A percentile compares a stretch with the other conserved stretches of the same genome.
Evolutionary conservation across 495 filamentous ascomycete species (phyloP).

Genomic region (Penicillium atrosanguineum): DNA sequence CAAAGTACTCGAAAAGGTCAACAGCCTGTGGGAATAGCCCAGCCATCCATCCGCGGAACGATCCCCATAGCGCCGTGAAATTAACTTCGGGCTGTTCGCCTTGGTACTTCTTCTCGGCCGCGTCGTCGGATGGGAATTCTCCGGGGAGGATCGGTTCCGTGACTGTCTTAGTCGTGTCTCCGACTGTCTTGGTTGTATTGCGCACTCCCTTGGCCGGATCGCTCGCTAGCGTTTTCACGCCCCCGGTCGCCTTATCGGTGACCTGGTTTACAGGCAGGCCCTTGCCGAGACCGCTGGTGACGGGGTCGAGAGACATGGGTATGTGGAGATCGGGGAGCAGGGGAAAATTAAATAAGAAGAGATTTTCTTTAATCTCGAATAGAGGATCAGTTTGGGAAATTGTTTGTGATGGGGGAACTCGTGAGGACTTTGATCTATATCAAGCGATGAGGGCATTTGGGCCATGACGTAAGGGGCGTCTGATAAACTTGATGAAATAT

Average conservation of each 20-base stretch:
- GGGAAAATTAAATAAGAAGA: neutral
- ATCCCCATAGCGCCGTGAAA: slow-evolving; percentile 14
- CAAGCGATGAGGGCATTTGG: slow-evolving; percentile 2
- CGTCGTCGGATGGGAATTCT: slow-evolving; percentile 32
- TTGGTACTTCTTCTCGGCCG: slow-evolving; percentile 16
- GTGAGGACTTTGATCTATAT: slow-evolving; percentile 12
- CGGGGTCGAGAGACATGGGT: slow-evolving; percentile 30
- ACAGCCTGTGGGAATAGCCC: slow-evolving; percentile 23
- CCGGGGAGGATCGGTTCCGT: slow-evolving; percentile 28
- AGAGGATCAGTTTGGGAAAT: neutral
- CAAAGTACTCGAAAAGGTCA: slow-evolving; percentile 28
- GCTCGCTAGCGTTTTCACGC: slow-evolving; percentile 18
- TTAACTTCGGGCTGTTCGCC: slow-evolving; percentile 20
- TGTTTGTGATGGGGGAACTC: neutral
- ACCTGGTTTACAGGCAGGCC: slow-evolving; percentile 20
- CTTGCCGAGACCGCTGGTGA: slow-evolving; percentile 22
- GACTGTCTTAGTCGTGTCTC: slow-evolving; percentile 19
- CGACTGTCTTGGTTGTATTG: slow-evolving; percentile 20
- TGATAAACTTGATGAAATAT: slow-evolving; percentile 20
- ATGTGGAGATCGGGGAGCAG: neutral
- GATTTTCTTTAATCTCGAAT: neutral
- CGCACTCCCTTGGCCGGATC: slow-evolving; percentile 15
- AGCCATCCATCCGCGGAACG: slow-evolving; percentile 14
- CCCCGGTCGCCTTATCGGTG: slow-evolving; percentile 14
- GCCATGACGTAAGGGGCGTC: slow-evolving; percentile 23